phyloP scores from a whole-genome alignment of 495 filamentous ascomycete species.

The Lophium mytilinum region DNA sequence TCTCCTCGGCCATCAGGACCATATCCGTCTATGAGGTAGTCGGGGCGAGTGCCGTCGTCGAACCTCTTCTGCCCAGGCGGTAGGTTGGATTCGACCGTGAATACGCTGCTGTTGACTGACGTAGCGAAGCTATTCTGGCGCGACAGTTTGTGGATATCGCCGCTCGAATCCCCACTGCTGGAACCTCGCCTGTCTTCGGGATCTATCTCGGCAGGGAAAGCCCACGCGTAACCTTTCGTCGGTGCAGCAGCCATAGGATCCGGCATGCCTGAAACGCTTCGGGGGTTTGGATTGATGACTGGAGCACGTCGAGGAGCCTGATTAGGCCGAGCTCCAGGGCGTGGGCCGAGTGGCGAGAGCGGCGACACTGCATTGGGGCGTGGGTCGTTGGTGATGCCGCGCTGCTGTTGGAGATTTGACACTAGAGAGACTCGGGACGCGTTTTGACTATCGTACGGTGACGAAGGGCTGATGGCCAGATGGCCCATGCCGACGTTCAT shows the following conservation, averaged over 20 bases:
- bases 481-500: conserved; percentile 33
- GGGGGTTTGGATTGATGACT: conserved; percentile 32
- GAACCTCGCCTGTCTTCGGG: conserved; percentile 29
- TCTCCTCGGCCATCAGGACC: conserved; percentile 19
- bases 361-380: conserved; percentile 31
- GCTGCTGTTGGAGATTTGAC: conserved; percentile 33
- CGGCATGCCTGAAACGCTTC: conserved; percentile 32
- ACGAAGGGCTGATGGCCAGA: conserved; percentile 31
- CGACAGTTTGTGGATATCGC: conserved; percentile 24
- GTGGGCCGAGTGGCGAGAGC: conserved; percentile 30
- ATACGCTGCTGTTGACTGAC: conserved; percentile 36
- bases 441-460: conserved; percentile 38
- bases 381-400: conserved; percentile 27
- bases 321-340: conserved; percentile 13
- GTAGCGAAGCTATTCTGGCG: conserved; percentile 34
- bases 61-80: conserved; percentile 34
- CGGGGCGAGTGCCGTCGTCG: conserved; percentile 28
- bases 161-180: conserved; percentile 34
- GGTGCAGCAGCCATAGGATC: conserved; percentile 37
- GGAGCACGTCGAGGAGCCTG: conserved; percentile 32
- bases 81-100: conserved; percentile 31
- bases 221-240: conserved; percentile 38
- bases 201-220: conserved; percentile 33
- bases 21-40: not conserved
- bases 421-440: conserved; percentile 35